A percentile compares a stretch with the other conserved stretches of the same genome.
Evolutionary conservation across 306 rosid species (phyloP).

Genomic region (Datisca glomerata): DNA sequence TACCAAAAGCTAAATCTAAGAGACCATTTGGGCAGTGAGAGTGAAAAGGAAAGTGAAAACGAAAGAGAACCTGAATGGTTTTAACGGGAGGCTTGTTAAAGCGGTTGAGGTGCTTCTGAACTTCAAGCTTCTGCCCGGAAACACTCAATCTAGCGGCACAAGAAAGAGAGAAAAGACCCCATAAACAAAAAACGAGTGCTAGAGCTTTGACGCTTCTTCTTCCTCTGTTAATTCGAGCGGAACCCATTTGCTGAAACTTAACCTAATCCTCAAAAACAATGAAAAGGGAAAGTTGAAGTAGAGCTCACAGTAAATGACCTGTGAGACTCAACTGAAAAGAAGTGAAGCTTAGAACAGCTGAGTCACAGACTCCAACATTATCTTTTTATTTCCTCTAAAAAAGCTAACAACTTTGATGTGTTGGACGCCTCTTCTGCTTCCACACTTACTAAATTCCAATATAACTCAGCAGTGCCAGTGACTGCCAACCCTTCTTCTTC

Average conservation of each 20-base stretch:
- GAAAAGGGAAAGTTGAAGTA: no score
- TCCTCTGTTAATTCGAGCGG: constrained; percentile 18
- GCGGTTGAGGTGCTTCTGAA: constrained; percentile 74
- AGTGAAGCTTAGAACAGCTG: no score
- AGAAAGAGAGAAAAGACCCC: constrained; percentile 31
- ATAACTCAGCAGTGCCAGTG: no score
- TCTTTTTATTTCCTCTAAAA: no score
- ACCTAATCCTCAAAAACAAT: neutral
- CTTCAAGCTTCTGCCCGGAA: constrained; percentile 64
- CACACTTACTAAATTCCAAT: no score
- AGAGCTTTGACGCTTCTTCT: constrained; percentile 13
- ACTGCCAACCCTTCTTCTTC: no score
- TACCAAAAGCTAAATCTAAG: neutral
- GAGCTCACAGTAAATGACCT: neutral
- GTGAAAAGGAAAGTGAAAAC: neutral
- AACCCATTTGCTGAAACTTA: constrained; percentile 3
- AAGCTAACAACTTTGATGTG: no score
- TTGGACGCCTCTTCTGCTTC: no score
- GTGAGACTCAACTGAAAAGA: no score
- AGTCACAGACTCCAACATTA: no score
- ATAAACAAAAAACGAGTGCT: constrained; percentile 26
- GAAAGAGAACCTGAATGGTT: constrained; percentile 52
- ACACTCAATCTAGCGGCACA: constrained; percentile 48
- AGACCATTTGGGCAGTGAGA: neutral
- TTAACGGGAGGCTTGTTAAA: constrained; percentile 75